Conservation (phyloP, 495 filamentous ascomycete species). For the Penicillium egyptiacum region DNA sequence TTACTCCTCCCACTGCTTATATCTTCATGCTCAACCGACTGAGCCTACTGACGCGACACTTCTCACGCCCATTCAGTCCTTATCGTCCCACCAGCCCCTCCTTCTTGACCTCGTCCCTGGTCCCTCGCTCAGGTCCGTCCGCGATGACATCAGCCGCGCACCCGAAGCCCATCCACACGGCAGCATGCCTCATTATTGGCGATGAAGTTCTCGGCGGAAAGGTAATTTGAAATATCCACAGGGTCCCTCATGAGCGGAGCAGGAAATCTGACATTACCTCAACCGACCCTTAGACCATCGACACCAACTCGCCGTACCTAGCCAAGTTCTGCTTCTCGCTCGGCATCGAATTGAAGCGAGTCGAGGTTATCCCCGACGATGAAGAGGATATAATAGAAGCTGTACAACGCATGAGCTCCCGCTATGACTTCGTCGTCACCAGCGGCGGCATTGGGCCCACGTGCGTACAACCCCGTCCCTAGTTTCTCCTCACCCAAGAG, state of each 20-base stretch:
- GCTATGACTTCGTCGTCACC: conserved; percentile 93
- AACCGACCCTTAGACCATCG: conserved; percentile 54
- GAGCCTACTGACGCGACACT: conserved; percentile 69
- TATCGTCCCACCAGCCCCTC: conserved; percentile 29
- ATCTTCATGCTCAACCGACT: conserved; percentile 71
- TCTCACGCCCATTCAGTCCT: conserved; percentile 61
- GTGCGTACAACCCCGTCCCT: conserved; percentile 45
- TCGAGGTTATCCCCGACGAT: conserved; percentile 93
- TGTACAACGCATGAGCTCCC: conserved; percentile 75
- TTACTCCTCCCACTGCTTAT: not conserved
- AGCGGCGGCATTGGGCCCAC: conserved; percentile 95
- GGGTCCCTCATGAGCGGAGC: not conserved
- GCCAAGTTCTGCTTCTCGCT: conserved; percentile 91
- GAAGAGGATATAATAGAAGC: conserved; percentile 89
- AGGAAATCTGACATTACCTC: conserved; percentile 4
- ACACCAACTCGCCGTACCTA: conserved; percentile 91
- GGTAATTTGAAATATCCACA: conserved; percentile 44
- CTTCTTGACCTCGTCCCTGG: conserved; percentile 39
- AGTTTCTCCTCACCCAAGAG: not conserved
- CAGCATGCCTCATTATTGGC: conserved; percentile 92
- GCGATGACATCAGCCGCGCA: conserved; percentile 58
- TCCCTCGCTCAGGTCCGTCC: conserved; percentile 24
- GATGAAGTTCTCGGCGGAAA: conserved; percentile 98
- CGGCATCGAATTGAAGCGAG: conserved; percentile 82
- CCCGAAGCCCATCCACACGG: conserved; percentile 74